Evolutionary conservation across 371 early-diverging fungal genomes (phyloP).

Genomic region (Mucor saturninus): DNA sequence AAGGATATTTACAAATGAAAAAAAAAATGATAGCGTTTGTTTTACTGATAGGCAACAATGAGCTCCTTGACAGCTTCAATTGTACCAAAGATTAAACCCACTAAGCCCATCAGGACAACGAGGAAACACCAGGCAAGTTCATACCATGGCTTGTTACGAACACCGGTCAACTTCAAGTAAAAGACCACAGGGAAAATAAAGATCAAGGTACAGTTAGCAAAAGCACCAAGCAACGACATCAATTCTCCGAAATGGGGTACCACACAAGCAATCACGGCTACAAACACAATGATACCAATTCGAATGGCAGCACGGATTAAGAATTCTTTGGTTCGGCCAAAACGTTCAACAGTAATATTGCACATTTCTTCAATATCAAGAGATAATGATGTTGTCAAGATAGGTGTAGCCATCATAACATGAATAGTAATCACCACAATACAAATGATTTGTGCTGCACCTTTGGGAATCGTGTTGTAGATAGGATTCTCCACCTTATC

Average conservation of each 20-base stretch:
- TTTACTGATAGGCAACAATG: constrained; percentile 29
- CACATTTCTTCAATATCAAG: constrained; percentile 38
- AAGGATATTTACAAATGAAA: constrained; percentile 5
- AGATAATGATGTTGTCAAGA: constrained; percentile 69
- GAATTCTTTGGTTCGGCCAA: constrained; percentile 54
- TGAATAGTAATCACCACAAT: constrained; percentile 79
- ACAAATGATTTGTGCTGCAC: constrained; percentile 58
- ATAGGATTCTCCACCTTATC: constrained; percentile 70
- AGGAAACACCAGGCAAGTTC: constrained; percentile 63
- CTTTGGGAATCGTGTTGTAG: constrained; percentile 72
- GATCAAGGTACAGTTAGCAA: constrained; percentile 75
- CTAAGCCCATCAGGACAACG: constrained; percentile 66
- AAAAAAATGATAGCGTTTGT: background rate
- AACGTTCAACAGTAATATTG: constrained; percentile 56
- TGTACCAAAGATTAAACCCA: constrained; percentile 77
- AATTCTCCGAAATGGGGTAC: constrained; percentile 84
- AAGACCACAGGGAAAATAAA: constrained; percentile 84
- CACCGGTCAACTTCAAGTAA: constrained; percentile 73
- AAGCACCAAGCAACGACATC: constrained; percentile 82
- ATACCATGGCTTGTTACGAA: constrained; percentile 21
- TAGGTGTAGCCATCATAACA: constrained; percentile 80
- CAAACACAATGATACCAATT: constrained; percentile 47
- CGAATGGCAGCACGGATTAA: constrained; percentile 62
- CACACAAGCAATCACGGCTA: constrained; percentile 65
- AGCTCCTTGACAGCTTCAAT: constrained; percentile 67